Percentiles rank a stretch among this genome's conserved stretches.
Conservation (phyloP, 257 asterid genomes). For the Prunella vulgaris region DNA sequence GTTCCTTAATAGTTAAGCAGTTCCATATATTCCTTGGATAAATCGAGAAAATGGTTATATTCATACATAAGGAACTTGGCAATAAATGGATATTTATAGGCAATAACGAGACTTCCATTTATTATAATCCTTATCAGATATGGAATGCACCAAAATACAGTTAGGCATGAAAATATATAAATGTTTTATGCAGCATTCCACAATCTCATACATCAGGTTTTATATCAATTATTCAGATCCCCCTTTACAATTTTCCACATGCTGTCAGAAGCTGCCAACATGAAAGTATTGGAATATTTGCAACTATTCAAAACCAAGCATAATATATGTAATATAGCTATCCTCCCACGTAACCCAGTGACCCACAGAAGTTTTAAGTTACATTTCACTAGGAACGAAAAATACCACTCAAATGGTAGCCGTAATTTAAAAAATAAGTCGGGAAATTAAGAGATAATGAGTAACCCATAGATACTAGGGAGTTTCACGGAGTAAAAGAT, state of each 20-base stretch:
- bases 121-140: not conserved
- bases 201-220: not conserved
- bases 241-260: not conserved
- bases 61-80: not conserved
- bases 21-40: not conserved
- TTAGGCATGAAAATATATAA: not conserved
- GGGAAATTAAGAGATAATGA: not conserved
- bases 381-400: not conserved
- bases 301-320: not conserved
- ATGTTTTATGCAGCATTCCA: not conserved
- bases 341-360: not conserved
- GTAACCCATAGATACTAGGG: not conserved
- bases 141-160: not conserved
- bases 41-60: not conserved
- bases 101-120: not conserved
- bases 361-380: not conserved
- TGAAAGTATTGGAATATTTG: not conserved
- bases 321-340: not conserved
- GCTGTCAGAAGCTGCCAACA: slow-evolving; percentile 8
- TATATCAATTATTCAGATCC: not conserved
- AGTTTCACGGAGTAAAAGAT: not conserved
- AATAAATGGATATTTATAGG: not conserved
- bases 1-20: not conserved
- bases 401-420: not conserved
- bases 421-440: not conserved